Base-by-base conservation (phyloP, 768 basidiomycete species). In the Tulasnella sp. region DNA sequence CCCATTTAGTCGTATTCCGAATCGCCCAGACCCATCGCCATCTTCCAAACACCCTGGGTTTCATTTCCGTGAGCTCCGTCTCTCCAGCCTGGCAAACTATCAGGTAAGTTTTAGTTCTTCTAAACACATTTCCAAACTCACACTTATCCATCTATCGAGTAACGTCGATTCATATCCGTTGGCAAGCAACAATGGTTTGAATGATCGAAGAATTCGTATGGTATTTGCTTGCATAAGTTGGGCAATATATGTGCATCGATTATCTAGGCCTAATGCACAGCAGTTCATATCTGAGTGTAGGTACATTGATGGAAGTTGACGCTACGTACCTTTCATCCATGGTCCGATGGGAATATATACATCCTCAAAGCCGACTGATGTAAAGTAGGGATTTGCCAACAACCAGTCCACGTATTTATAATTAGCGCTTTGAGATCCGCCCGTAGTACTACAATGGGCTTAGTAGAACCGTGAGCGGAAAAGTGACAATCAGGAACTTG, bases 291-390 rank as follows among this genome's bases (percentile, higher is more conserved):
- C 34, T 35, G 16, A 35, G 16, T 16, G 34, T 35, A 35, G n/a
- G n/a, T n/a, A n/a, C n/a, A n/a, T n/a, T n/a, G n/a, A n/a, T n/a
- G n/a, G n/a, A n/a, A n/a, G n/a, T n/a, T n/a, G n/a, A n/a, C n/a
- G n/a, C n/a, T n/a, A n/a, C n/a, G n/a, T 31, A 51, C 49, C 31
- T 20, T 27, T 16, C 19, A 33, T 31, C 49, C 49, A 51, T 32
- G 49, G 49, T 29, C 49, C 49, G 29, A 51, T 40, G n/a, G 49
- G 49, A 5, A 51, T 42, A 32, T 42, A 51, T 13, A 51, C 44
- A 28, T 51, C 49, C 40, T 51, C 37, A 22, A 43, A 29, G 37
- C 49, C 49, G 25, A 51, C 40, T 19, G 16, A 31, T 2, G 49
- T 51, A 13, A 31, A 51, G 24, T 42, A 29, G 10, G 37, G 37